These are phyloP conservation scores for Penicillium sp. DNA, from an alignment of 2,329 filamentous ascomycete species.

Conservation along the genomic window DNA sequence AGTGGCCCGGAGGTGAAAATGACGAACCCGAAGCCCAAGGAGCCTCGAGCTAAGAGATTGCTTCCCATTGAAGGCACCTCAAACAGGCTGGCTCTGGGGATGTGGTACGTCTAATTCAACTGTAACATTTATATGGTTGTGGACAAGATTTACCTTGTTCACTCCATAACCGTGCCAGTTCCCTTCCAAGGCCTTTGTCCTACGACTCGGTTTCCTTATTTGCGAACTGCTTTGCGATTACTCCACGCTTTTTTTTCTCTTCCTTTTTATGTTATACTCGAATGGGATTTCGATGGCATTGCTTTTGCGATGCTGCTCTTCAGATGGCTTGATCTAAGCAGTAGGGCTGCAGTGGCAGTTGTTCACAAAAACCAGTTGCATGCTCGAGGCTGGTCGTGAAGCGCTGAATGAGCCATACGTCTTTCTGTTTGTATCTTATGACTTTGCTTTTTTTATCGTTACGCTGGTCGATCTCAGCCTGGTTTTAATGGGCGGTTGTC, in stretches of 20 bases:
- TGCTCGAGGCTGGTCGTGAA: background rate
- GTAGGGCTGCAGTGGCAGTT: background rate
- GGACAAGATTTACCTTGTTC: background rate
- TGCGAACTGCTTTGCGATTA: background rate
- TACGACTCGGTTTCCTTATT: background rate
- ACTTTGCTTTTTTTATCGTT: background rate
- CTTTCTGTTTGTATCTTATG: background rate
- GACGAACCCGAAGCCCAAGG: conserved; percentile 27
- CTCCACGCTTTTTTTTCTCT: background rate
- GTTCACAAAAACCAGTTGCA: background rate
- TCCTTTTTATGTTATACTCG: background rate
- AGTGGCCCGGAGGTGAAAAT: conserved; percentile 39
- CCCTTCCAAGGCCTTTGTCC: background rate
- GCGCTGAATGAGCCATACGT: background rate
- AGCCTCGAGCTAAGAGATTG: conserved; percentile 32
- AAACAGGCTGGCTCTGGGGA: conserved; percentile 32
- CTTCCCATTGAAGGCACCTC: conserved; percentile 32
- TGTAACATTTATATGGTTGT: background rate
- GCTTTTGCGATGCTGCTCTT: background rate
- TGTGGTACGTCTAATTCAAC: conserved; percentile 42
- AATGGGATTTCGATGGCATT: background rate
- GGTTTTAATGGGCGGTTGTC: background rate
- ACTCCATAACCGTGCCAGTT: background rate
- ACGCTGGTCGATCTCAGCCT: background rate
- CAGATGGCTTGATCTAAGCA: background rate